These are phyloP conservation scores for Rhododendron simsii DNA, from an alignment of 148 eudicot species.

Conservation along the genomic window DNA sequence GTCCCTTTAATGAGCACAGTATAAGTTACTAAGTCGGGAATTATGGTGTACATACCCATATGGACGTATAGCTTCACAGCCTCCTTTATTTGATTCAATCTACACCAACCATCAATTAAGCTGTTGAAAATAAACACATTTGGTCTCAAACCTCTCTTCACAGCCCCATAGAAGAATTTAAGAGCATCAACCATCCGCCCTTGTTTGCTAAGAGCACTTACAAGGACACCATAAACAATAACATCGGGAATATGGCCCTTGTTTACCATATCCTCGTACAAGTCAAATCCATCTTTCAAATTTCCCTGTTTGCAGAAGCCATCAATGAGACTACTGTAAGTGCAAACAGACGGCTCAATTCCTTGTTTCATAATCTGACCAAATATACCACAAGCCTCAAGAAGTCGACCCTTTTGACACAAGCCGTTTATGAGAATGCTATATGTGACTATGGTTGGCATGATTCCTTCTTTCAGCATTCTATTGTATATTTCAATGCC, in stretches of 20 bases:
- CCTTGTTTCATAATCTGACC: constrained; percentile 49
- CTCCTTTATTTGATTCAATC: constrained; percentile 31
- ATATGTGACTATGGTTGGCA: constrained; percentile 38
- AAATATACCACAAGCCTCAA: constrained; percentile 51
- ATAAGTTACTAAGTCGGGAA: constrained; percentile 42
- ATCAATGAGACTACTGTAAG: constrained; percentile 50
- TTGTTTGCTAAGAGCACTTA: constrained; percentile 57
- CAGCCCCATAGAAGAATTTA: constrained; percentile 41
- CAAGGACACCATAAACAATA: constrained; percentile 33
- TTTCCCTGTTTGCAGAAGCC: constrained; percentile 55
- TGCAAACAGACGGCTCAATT: constrained; percentile 41
- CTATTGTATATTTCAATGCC: constrained; percentile 36
- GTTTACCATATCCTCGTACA: constrained; percentile 36
- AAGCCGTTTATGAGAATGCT: constrained; percentile 53
- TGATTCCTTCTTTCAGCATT: constrained; percentile 40
- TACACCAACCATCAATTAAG: constrained; percentile 55
- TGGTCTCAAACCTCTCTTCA: constrained; percentile 37
- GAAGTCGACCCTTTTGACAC: constrained; percentile 37
- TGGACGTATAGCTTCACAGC: constrained; percentile 40
- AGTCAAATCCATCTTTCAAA: constrained; percentile 38
- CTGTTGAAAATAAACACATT: constrained; percentile 38
- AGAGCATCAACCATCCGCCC: constrained; percentile 45
- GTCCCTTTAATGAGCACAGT: constrained; percentile 49
- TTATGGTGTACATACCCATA: constrained; percentile 24
- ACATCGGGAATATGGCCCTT: constrained; percentile 46